A percentile compares a stretch with the other conserved stretches of the same genome.
These are phyloP conservation scores for Globisporangium recalcitrans DNA, from an alignment of 352 stramenopile genomes.

Conservation along the genomic window DNA sequence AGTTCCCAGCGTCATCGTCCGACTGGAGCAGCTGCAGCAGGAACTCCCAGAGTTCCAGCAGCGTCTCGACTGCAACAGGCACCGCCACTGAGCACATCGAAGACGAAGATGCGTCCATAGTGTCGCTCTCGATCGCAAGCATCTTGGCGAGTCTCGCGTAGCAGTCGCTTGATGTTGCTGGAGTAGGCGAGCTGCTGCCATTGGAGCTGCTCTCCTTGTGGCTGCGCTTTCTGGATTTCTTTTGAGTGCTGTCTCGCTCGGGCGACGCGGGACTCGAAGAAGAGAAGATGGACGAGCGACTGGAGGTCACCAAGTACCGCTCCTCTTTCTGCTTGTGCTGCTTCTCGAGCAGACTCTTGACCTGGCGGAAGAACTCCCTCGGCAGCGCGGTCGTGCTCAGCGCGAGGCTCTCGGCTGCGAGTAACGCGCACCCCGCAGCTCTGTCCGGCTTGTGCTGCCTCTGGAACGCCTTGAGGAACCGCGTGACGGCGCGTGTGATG, in stretches of 20 bases:
- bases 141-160: slow-evolving; percentile 20
- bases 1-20: slow-evolving; percentile 17
- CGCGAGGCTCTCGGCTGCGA: slow-evolving; percentile 12
- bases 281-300: slow-evolving; percentile 2
- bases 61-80: slow-evolving; percentile 11
- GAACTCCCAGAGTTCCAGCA: slow-evolving; percentile 59
- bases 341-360: slow-evolving; percentile 12
- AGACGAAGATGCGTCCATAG: not conserved
- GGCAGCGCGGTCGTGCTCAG: slow-evolving; percentile 20
- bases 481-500: slow-evolving; percentile 34
- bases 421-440: slow-evolving; percentile 16
- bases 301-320: slow-evolving; percentile 14
- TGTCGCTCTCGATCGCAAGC: slow-evolving; percentile 16
- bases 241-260: slow-evolving; percentile 14
- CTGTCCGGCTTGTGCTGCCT: slow-evolving; percentile 18
- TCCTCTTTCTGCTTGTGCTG: slow-evolving; percentile 9
- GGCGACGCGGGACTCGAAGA: slow-evolving; percentile 6
- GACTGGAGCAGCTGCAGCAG: slow-evolving; percentile 38
- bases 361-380: slow-evolving; percentile 29
- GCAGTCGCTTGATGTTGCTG: slow-evolving; percentile 14
- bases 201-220: slow-evolving; percentile 15
- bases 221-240: not conserved
- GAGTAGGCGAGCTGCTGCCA: slow-evolving; percentile 17
- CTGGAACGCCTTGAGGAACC: slow-evolving; percentile 38
- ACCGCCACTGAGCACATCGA: slow-evolving; percentile 24